These are phyloP conservation scores for Daldinia vernicosa DNA, from an alignment of 495 filamentous ascomycete species.

Conservation along the genomic window DNA sequence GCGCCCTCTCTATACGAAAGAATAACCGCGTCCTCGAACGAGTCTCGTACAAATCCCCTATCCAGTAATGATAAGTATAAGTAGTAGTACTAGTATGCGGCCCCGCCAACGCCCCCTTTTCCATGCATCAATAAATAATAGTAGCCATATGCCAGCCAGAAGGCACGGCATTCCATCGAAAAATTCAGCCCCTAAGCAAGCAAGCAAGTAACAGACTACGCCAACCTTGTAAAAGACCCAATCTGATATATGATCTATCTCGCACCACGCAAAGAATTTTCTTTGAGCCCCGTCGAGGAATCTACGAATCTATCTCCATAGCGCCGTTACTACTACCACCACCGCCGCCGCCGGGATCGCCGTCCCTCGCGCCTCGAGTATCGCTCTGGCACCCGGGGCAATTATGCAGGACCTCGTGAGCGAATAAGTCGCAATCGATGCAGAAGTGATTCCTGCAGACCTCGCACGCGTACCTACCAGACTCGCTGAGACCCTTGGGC, in stretches of 20 bases:
- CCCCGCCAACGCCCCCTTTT: slow-evolving; percentile 21
- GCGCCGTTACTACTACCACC: slow-evolving; percentile 13
- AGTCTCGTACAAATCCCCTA: slow-evolving; percentile 2
- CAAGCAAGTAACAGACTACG: not conserved
- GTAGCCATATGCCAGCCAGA: not conserved
- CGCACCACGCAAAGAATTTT: not conserved
- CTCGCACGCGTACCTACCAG: slow-evolving; percentile 85
- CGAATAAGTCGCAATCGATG: slow-evolving; percentile 96
- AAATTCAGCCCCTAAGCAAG: not conserved
- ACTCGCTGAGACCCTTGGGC: slow-evolving; percentile 78
- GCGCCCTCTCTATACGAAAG: not conserved
- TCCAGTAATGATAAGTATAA: slow-evolving; percentile 12
- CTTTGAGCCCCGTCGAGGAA: not conserved
- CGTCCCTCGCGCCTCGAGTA: slow-evolving; percentile 33
- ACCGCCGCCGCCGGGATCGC: not conserved
- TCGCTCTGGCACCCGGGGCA: slow-evolving; percentile 92
- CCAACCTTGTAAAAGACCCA: not conserved
- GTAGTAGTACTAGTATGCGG: not conserved
- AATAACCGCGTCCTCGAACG: not conserved
- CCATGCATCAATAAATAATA: not conserved
- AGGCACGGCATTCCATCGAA: not conserved
- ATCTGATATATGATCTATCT: not conserved
- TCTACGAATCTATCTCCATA: slow-evolving; percentile 53
- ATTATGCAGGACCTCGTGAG: slow-evolving; percentile 92
- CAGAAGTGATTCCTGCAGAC: slow-evolving; percentile 90